Evolutionary conservation across 1,139 yeast genomes (phyloP).

Genomic region (Pichia sp.): DNA sequence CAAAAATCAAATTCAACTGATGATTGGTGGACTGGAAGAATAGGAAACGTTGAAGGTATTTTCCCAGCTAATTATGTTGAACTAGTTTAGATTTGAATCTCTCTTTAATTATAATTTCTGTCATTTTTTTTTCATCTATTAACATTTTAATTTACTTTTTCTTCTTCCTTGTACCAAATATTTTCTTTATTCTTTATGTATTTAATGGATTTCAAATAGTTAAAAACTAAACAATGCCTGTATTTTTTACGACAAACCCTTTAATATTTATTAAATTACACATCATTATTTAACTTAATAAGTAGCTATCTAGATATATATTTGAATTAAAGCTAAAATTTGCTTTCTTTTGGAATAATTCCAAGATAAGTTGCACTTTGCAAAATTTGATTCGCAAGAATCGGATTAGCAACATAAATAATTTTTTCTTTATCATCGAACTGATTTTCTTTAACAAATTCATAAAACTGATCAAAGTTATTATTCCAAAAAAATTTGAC

Average conservation of each 20-base stretch:
- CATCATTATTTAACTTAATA: not conserved
- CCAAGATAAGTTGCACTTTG: slow-evolving; percentile 27
- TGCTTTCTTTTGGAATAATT: slow-evolving; percentile 24
- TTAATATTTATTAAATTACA: too few species aligned
- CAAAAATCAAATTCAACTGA: slow-evolving; percentile 82
- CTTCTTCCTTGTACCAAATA: not conserved
- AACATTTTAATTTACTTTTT: not conserved
- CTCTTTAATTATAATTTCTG: not conserved
- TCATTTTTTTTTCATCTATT: not conserved
- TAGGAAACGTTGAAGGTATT: slow-evolving; percentile 78
- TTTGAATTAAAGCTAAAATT: too few species aligned
- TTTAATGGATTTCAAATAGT: too few species aligned
- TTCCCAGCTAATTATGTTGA: slow-evolving; percentile 98
- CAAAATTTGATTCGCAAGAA: slow-evolving; percentile 22
- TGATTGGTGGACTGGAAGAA: slow-evolving; percentile 98
- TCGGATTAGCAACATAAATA: slow-evolving; percentile 17
- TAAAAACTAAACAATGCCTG: too few species aligned
- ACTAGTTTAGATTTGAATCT: slow-evolving; percentile 46
- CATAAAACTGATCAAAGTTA: slow-evolving; percentile 19
- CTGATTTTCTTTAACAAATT: slow-evolving; percentile 20
- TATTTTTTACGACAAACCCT: too few species aligned
- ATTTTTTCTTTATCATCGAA: slow-evolving; percentile 8
- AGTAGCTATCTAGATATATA: not conserved
- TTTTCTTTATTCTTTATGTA: not conserved
- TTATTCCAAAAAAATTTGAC: slow-evolving; percentile 27